phyloP scores from a whole-genome alignment of 345 rosid genomes.

The Mercurialis annua region DNA sequence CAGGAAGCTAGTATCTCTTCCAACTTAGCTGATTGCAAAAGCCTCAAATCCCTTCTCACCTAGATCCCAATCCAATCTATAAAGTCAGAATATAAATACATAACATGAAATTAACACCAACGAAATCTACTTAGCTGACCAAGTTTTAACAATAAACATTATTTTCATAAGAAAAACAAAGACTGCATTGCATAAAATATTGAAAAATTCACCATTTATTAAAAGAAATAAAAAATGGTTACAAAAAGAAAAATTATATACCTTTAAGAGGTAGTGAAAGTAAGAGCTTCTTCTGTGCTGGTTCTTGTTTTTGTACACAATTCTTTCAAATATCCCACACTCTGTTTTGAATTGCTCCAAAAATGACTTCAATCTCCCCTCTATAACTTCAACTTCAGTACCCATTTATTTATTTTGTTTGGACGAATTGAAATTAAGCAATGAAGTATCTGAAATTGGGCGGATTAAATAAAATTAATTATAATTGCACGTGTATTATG shows the following conservation, averaged over 20 bases:
- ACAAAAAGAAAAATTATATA: conserved; percentile 16
- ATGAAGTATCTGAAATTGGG: not conserved
- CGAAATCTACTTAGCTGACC: not conserved
- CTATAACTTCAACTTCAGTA: conserved; percentile 34
- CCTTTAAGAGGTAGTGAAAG: conserved; percentile 86
- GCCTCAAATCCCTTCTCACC: conserved; percentile 89
- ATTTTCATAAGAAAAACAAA: not conserved
- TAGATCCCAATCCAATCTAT: conserved; percentile 16
- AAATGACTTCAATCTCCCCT: conserved; percentile 57
- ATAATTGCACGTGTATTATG: too few relatives aligned
- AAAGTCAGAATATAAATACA: not conserved
- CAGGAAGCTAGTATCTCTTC: conserved; percentile 57
- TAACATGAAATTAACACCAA: not conserved
- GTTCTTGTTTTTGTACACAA: conserved; percentile 87
- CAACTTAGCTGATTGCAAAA: conserved; percentile 62
- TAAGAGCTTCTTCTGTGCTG: conserved; percentile 88
- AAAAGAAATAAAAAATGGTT: not conserved
- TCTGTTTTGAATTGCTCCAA: conserved; percentile 53
- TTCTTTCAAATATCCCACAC: conserved; percentile 61
- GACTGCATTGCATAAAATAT: not conserved
- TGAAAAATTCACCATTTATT: not conserved
- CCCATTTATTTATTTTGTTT: conserved; percentile 17
- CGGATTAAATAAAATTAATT: too few relatives aligned
- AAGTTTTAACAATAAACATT: not conserved
- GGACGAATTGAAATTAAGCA: not conserved